Evolutionary conservation across 192 early-diverging fungal genomes (phyloP).

Genomic region (Ramicandelaber brevisporus): DNA sequence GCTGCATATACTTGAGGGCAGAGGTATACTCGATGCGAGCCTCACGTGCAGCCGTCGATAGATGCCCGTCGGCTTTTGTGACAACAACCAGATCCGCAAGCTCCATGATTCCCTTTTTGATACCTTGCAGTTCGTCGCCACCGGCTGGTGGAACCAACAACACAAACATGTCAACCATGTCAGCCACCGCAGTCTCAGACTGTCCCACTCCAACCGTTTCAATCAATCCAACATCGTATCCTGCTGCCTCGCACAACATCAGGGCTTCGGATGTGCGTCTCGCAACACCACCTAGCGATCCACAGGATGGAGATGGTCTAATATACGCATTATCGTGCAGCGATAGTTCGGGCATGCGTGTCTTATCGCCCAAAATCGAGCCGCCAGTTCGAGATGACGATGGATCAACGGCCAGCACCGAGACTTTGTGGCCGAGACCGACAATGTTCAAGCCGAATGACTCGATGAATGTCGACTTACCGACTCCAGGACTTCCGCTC

Average conservation of each 20-base stretch:
- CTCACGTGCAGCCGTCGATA: conserved; percentile 29
- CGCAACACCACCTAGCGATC: conserved; percentile 52
- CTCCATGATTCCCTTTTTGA: conserved; percentile 76
- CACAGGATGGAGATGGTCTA: conserved; percentile 46
- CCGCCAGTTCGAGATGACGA: conserved; percentile 57
- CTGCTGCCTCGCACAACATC: conserved; percentile 49
- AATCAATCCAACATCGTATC: conserved; percentile 52
- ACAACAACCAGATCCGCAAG: conserved; percentile 56
- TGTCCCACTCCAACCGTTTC: conserved; percentile 77
- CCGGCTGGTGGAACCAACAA: conserved; percentile 52
- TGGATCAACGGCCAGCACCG: conserved; percentile 62
- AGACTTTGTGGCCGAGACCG: conserved; percentile 33
- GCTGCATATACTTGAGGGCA: conserved; percentile 10
- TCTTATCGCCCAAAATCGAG: conserved; percentile 67
- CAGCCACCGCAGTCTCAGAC: conserved; percentile 62
- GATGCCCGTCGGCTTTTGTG: conserved; percentile 53
- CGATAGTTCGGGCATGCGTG: conserved; percentile 55
- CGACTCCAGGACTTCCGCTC: conserved; percentile 55
- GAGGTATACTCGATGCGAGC: conserved; percentile 26
- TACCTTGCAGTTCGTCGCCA: conserved; percentile 71
- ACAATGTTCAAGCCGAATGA: conserved; percentile 51
- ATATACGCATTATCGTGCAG: conserved; percentile 33
- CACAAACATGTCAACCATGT: conserved; percentile 73
- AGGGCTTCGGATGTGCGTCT: conserved; percentile 61
- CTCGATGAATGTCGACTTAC: conserved; percentile 73